Evolutionary conservation across 2,329 filamentous ascomycete species (phyloP), one percentile per base, ranked within the genome.

Genomic region (Pseudogymnoascus sp.): DNA sequence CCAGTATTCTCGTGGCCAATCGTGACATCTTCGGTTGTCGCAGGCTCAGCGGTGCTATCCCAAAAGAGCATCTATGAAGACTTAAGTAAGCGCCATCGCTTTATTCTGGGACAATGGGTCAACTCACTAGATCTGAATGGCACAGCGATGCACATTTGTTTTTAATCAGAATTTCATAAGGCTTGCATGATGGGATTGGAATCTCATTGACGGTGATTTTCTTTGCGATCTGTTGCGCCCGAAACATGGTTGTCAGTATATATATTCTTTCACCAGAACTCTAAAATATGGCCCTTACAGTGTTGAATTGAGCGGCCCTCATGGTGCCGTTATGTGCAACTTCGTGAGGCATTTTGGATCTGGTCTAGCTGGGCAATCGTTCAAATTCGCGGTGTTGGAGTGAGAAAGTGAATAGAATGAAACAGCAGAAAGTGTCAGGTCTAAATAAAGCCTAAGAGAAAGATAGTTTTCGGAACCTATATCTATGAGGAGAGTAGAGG

Each of bases 1-100:
- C 87, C 87, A 1, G 84, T 86, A 66, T 87, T 87, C 69, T 89
- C 87, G 70, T 89, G 87, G 61, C 85, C 83, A n/a, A 72, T 66
- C 4, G 63, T 70, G 60, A 62, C 40, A 19, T 31, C 11, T 16
- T 59, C 41, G 12, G 35, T 43, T 35, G 19, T 50, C 22, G 28
- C 16, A 22, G 22, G 28, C 35, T 43, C 24, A 22, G 40, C 38
- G 12, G 61, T 43, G 24, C 37, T 19, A 16, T 50, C 61, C 40
- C 41, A 35, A 38, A 62, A 35, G 16, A 59, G 41, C 61, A 62
- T 62, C 40, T 43, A 22, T 24, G 16, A 43, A 40, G 19, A 43
- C 19, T 22, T 43, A 43, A 43, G 40, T 43, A 22, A 43, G 40
- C 40, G 3, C 40, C 19, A 22, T 43, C 40, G 40, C 19, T 12